These are phyloP conservation scores for Phialophora tarda DNA, from an alignment of 2,329 filamentous ascomycete genomes.

Conservation along the genomic window DNA sequence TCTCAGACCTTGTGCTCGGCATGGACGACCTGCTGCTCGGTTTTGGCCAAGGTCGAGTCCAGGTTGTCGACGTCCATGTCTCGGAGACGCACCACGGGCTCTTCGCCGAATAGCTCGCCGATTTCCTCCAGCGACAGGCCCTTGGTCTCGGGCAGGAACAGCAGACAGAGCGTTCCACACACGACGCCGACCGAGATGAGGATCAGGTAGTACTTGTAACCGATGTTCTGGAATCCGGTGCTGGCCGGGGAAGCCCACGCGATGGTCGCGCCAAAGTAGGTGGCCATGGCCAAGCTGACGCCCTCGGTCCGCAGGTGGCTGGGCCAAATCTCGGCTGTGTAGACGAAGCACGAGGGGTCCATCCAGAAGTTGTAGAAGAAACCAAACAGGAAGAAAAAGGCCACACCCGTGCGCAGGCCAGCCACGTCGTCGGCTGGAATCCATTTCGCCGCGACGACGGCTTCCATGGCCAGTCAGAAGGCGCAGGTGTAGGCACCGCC, in stretches of 20 bases:
- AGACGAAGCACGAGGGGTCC: background rate
- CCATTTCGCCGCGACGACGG: no score
- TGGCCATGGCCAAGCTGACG: background rate
- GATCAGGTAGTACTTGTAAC: no score
- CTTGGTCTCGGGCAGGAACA: background rate
- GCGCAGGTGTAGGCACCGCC: no score
- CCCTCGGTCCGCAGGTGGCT: background rate
- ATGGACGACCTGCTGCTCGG: no score
- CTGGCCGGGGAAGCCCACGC: background rate
- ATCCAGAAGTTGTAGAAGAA: background rate
- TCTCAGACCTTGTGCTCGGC: no score
- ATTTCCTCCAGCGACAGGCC: background rate
- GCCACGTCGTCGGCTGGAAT: no score
- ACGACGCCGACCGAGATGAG: background rate
- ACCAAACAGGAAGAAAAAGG: no score
- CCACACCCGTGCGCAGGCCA: no score
- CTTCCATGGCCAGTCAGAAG: no score
- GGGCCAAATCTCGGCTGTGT: background rate
- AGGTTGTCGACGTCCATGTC: no score
- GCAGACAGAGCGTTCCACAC: background rate
- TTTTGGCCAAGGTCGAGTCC: no score
- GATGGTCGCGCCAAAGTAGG: background rate
- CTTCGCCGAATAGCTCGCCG: background rate
- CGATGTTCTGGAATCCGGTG: background rate
- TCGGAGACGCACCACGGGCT: background rate